Percentiles rank a stretch among this genome's conserved stretches.
Conservation (phyloP, 2,329 filamentous ascomycete genomes). For the Moelleriella libera region DNA sequence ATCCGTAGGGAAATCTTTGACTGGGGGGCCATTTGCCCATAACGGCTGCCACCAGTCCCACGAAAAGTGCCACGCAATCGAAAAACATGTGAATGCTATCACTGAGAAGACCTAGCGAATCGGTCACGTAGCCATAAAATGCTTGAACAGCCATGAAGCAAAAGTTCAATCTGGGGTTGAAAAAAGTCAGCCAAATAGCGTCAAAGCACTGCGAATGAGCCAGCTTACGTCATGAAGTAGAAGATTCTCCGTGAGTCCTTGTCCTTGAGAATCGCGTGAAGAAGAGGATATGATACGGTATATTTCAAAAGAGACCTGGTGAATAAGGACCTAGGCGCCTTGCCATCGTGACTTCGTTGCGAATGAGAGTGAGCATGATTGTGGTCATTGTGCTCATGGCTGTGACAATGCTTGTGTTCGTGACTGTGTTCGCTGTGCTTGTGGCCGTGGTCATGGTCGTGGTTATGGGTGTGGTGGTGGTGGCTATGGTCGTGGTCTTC, state of each 20-base stretch:
- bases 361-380: slow-evolving; percentile 11
- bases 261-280: slow-evolving; percentile 77
- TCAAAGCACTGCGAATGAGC: no score
- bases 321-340: slow-evolving; percentile 46
- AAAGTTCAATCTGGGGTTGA: slow-evolving; percentile 61
- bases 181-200: not conserved
- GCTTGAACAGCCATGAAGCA: slow-evolving; percentile 89
- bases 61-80: slow-evolving; percentile 82
- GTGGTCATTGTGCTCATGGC: slow-evolving; percentile 14
- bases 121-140: slow-evolving; percentile 85
- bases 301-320: slow-evolving; percentile 60
- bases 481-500: slow-evolving; percentile 5
- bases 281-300: slow-evolving; percentile 57
- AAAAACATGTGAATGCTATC: slow-evolving; percentile 99
- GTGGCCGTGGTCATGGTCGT: slow-evolving; percentile 12
- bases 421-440: slow-evolving; percentile 13
- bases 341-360: slow-evolving; percentile 18
- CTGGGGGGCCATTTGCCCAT: slow-evolving; percentile 95
- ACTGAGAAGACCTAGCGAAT: slow-evolving; percentile 86
- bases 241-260: slow-evolving; percentile 91
- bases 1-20: slow-evolving; percentile 80
- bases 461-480: slow-evolving; percentile 15
- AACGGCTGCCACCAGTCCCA: slow-evolving; percentile 82
- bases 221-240: slow-evolving; percentile 78
- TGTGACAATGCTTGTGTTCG: slow-evolving; percentile 7